Base-by-base conservation (phyloP, 768 basidiomycete species). In the Kwoniella botswanensis region DNA sequence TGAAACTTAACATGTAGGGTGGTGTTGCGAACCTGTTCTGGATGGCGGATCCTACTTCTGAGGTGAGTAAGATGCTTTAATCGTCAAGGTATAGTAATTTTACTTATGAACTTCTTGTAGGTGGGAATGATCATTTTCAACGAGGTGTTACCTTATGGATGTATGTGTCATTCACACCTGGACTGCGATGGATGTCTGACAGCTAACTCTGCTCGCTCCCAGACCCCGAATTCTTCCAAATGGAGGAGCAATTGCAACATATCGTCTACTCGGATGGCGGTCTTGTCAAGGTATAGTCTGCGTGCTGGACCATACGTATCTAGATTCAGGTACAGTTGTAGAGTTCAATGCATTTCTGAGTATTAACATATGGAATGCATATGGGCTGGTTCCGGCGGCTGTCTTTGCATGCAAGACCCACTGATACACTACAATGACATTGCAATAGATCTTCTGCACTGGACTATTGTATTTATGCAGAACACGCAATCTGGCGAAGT, bases 41-140 rank as follows among this genome's bases (percentile, higher is more conserved):
- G 71, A 57, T 63, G 50, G 71, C 71, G 0, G 71, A 71, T 63
- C 71, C 71, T 3, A 68, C 65, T 21, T 62, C 71, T 2, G 66
- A 71, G 42, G 54, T 55, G 54, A 55, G 54, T 55, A 1, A 21
- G n/a, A 26, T 26, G 26, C 26, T 26, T 26, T 26, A 3, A 26
- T 3, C 26, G 26, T 26, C 26, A 26, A 26, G 26, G 26, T 26
- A 26, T 26, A 26, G 26, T 26, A 26, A 26, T 26, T 26, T 26
- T 26, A 26, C 26, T 26, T 2, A 26, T 26, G 26, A 26, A 26
- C 26, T 26, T 26, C 26, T 26, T 26, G 26, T 26, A 50, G 46
- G 24, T 71, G 5, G 71, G 55, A 11, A 68, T 59, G 54, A 41
- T 66, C 44, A 58, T 71, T 18, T 71, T 71, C 66, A 68, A 68